phyloP scores from a whole-genome alignment of 306 rosid species.

The Trifolium dubium region DNA sequence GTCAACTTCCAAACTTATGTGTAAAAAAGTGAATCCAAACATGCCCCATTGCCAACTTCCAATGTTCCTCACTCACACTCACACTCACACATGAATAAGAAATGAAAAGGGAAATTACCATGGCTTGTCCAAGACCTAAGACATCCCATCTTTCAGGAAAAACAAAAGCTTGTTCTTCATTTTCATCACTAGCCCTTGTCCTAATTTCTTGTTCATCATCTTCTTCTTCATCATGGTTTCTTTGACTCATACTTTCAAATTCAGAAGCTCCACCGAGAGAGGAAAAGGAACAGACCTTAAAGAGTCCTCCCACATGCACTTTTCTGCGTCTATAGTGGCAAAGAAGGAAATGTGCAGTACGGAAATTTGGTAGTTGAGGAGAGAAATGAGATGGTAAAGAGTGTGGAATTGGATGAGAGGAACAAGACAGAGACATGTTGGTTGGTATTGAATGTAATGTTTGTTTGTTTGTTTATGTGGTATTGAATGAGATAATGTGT shows the following conservation, averaged over 20 bases:
- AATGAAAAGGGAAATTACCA: conserved; percentile 58
- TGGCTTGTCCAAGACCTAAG: conserved; percentile 97
- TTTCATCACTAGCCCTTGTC: background rate
- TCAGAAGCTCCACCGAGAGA: conserved; percentile 8
- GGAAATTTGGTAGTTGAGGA: background rate
- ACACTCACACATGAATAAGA: background rate
- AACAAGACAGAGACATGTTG: conserved; percentile 51
- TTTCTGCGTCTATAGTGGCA: conserved; percentile 39
- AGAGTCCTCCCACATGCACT: background rate
- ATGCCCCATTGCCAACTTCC: background rate
- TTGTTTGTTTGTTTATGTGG: too few relatives aligned
- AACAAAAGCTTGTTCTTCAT: conserved; percentile 45
- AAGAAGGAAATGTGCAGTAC: conserved; percentile 13
- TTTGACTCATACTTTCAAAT: conserved; percentile 42
- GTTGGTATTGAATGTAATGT: background rate
- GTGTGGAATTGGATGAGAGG: conserved; percentile 41
- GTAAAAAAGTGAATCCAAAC: background rate
- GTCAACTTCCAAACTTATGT: too few relatives aligned
- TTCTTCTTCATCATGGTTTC: conserved; percentile 41
- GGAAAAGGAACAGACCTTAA: conserved; percentile 36
- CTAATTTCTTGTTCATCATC: conserved; percentile 39
- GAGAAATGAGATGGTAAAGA: conserved; percentile 37
- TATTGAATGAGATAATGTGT: background rate
- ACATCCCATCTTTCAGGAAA: conserved; percentile 90
- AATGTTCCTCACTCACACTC: background rate